phyloP scores from a whole-genome alignment of 306 rosid genomes.

The Cicer judaicum region DNA sequence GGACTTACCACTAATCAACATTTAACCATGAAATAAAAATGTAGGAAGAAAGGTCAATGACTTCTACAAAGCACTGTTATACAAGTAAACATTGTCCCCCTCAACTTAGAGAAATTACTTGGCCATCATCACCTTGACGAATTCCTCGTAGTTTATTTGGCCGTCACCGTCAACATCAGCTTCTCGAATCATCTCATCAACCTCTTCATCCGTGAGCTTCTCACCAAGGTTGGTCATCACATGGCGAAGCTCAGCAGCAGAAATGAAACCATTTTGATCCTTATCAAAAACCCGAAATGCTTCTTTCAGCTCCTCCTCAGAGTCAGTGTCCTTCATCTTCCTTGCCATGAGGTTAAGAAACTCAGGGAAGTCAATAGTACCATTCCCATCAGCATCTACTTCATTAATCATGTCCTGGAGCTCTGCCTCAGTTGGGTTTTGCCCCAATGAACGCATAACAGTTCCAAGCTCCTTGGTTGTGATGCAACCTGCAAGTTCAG shows the following conservation, averaged over 20 bases:
- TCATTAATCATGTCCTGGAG: constrained; percentile 73
- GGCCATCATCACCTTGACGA: constrained; percentile 91
- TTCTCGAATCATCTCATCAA: constrained; percentile 84
- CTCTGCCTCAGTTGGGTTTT: constrained; percentile 71
- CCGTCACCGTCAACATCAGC: constrained; percentile 92
- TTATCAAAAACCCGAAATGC: constrained; percentile 89
- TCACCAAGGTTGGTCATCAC: constrained; percentile 93
- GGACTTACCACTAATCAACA: constrained; percentile 45
- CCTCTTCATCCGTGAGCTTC: constrained; percentile 87
- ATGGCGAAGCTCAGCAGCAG: constrained; percentile 90
- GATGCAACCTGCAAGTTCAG: constrained; percentile 67
- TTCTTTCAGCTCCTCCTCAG: constrained; percentile 88
- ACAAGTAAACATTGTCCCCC: constrained; percentile 40
- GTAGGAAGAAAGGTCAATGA: constrained; percentile 29
- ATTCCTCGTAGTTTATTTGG: constrained; percentile 85
- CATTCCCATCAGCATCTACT: constrained; percentile 67
- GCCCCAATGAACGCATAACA: constrained; percentile 74
- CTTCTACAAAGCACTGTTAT: constrained; percentile 31
- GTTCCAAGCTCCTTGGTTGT: constrained; percentile 92
- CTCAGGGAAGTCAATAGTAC: constrained; percentile 67
- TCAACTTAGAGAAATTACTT: constrained; percentile 48
- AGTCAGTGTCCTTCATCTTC: constrained; percentile 75
- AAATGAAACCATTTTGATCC: constrained; percentile 87
- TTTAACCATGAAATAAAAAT: constrained; percentile 45
- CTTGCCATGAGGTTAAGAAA: constrained; percentile 69